phyloP scores from a whole-genome alignment of 2,329 filamentous ascomycete species.

The Penicillium polonicum region DNA sequence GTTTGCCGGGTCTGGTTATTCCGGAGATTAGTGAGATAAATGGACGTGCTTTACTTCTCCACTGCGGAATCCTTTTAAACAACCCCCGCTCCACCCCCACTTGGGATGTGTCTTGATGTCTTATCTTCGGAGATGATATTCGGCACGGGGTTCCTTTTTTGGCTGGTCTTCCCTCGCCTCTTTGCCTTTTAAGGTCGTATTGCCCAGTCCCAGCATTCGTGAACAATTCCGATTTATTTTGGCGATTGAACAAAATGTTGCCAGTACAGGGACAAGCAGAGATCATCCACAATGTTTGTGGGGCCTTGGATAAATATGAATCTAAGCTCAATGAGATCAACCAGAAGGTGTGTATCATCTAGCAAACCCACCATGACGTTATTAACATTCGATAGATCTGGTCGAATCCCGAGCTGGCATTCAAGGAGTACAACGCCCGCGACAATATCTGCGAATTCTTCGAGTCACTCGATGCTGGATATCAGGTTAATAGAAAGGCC shows the following conservation, averaged over 20 bases:
- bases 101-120: not conserved
- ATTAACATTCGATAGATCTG: conserved; percentile 12
- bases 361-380: not conserved
- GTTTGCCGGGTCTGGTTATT: not conserved
- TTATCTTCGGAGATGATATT: conserved; percentile 3
- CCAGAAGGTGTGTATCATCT: conserved; percentile 8
- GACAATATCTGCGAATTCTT: conserved; percentile 19
- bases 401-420: conserved; percentile 18
- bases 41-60: not conserved
- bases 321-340: conserved; percentile 24
- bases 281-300: conserved; percentile 11
- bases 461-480: conserved; percentile 10
- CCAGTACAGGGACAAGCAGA: conserved; percentile 5
- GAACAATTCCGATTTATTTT: not conserved
- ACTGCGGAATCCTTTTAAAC: conserved; percentile 15
- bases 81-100: not conserved
- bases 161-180: not conserved
- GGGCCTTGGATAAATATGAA: conserved; percentile 18
- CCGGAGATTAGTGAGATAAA: not conserved
- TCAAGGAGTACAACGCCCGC: conserved; percentile 18
- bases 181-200: not conserved
- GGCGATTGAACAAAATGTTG: not conserved
- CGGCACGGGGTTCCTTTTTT: conserved; percentile 7
- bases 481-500: conserved; percentile 13
- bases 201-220: not conserved